phyloP scores from a whole-genome alignment of 2,329 filamentous ascomycete genomes.

The Lithohypha guttulata region DNA sequence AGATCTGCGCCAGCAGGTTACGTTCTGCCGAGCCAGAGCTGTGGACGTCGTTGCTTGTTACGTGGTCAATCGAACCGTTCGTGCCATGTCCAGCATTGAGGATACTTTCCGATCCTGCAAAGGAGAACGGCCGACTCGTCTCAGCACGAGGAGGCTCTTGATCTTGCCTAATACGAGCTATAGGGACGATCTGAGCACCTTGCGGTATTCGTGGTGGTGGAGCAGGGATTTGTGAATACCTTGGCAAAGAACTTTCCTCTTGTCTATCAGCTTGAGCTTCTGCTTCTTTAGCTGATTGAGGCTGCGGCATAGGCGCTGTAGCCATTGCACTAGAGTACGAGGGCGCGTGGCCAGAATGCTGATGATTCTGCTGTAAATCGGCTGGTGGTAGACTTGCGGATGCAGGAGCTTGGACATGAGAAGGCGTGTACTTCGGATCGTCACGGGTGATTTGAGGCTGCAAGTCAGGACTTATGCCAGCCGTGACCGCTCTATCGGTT shows the following conservation, averaged over 20 bases:
- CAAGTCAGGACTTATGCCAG: conserved; percentile 5
- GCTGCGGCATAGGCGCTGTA: not conserved
- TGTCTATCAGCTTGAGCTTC: conserved; percentile 2
- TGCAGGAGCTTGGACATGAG: too few relatives aligned
- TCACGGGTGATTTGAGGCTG: conserved; percentile 2
- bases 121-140: conserved; percentile 4
- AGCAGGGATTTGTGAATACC: not conserved
- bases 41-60: not conserved
- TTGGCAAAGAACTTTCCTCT: not conserved
- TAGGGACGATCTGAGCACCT: conserved; percentile 8
- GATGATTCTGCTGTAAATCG: not conserved
- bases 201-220: not conserved
- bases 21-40: not conserved
- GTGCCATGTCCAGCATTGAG: conserved; percentile 1
- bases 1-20: not conserved
- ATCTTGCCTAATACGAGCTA: conserved; percentile 2
- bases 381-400: too few relatives aligned
- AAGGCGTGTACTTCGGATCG: too few relatives aligned
- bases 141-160: not conserved
- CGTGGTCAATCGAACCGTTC: conserved; percentile 1
- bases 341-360: conserved; percentile 1
- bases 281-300: not conserved
- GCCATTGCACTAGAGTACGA: not conserved
- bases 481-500: not conserved
- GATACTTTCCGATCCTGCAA: conserved; percentile 5